phyloP scores from a whole-genome alignment of 345 rosid species.

The Citropsis articulata region DNA sequence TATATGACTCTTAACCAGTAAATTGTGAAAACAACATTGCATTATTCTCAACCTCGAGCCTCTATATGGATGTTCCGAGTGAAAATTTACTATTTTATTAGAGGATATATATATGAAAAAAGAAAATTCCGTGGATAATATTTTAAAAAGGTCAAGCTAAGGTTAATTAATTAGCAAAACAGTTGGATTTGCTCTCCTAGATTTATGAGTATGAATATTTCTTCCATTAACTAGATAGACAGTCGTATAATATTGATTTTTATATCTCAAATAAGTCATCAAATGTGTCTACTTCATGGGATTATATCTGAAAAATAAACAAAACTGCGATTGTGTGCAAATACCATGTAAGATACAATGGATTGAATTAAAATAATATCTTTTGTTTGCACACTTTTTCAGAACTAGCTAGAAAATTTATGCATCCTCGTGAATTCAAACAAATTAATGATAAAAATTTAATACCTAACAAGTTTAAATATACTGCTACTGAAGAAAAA shows the following conservation, averaged over 20 bases:
- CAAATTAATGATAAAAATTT: constrained; percentile 9
- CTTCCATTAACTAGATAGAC: background rate
- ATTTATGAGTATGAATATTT: no score
- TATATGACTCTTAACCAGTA: background rate
- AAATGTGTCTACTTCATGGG: constrained; percentile 15
- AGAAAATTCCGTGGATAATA: background rate
- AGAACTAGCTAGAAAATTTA: background rate
- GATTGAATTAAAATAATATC: background rate
- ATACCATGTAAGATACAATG: constrained; percentile 21
- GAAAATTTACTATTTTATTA: no score
- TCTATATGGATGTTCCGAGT: background rate
- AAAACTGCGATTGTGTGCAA: background rate
- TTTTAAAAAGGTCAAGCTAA: no score
- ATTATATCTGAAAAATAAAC: background rate
- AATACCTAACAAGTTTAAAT: constrained; percentile 30
- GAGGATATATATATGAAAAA: no score
- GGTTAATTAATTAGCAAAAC: no score
- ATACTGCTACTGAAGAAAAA: background rate
- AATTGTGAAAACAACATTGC: background rate
- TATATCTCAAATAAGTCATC: background rate
- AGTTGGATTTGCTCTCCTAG: background rate
- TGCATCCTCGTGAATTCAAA: constrained; percentile 23
- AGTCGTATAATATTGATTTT: background rate
- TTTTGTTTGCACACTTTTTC: background rate
- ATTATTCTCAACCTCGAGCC: background rate